These are phyloP conservation scores for Hypoxylon sp. DNA, from an alignment of 2,329 filamentous ascomycete species.

Conservation along the genomic window DNA sequence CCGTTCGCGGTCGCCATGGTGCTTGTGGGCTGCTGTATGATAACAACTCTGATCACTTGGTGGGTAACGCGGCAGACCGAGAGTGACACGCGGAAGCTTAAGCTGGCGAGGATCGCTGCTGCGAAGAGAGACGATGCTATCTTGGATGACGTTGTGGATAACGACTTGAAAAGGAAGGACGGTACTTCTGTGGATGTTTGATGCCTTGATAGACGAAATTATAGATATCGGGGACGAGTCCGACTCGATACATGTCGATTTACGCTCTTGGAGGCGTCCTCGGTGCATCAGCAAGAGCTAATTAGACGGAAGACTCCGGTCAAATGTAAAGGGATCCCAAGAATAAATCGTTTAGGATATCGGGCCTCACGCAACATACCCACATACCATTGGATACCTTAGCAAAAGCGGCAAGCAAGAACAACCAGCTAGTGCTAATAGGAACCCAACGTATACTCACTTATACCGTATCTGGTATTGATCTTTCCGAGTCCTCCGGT, in stretches of 20 bases:
- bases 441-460: too few relatives aligned
- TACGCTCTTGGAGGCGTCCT: background rate
- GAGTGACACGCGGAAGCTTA: slow-evolving; percentile 58
- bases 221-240: background rate
- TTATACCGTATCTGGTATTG: slow-evolving; percentile 1
- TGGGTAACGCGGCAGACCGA: slow-evolving; percentile 60
- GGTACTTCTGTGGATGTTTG: slow-evolving; percentile 12
- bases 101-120: slow-evolving; percentile 57
- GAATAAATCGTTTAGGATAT: too few relatives aligned
- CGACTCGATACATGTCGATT: background rate
- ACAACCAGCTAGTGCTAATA: too few relatives aligned
- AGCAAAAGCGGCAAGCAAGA: too few relatives aligned
- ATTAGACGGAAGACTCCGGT: background rate
- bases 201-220: slow-evolving; percentile 6
- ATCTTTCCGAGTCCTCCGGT: background rate
- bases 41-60: slow-evolving; percentile 59
- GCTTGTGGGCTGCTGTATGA: slow-evolving; percentile 58
- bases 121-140: slow-evolving; percentile 57
- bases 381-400: too few relatives aligned
- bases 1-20: slow-evolving; percentile 60
- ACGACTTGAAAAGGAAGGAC: slow-evolving; percentile 49
- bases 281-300: background rate
- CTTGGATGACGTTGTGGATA: slow-evolving; percentile 59
- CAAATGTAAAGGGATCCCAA: too few relatives aligned
- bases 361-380: too few relatives aligned